Evolutionary conservation across 176 grass and related monocot species (phyloP).

Genomic region (Triticum aestivum): IWGSC_CS_RefSeq_v2.1 NC_057805.1:428216745-428217244

Average conservation of each 20-base stretch:
- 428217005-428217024: neutral
- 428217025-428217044: neutral
- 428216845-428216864: no score
- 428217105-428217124: neutral
- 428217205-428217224: neutral
- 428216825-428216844: no score
- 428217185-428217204: neutral
- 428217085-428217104: neutral
- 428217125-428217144: neutral
- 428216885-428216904: no score
- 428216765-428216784: no score
- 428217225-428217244: slow-evolving; percentile 1
- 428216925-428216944: no score
- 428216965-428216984: neutral
- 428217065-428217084: neutral
- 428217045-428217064: neutral
- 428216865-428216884: no score
- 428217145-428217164: neutral
- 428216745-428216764: no score
- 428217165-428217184: neutral
- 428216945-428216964: no score
- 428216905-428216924: no score
- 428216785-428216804: no score
- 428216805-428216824: no score
- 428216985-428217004: neutral